These are phyloP conservation scores for Cutaneotrichosporon cavernicola DNA, from an alignment of 1,284 basidiomycete species.

Conservation along the genomic window DNA sequence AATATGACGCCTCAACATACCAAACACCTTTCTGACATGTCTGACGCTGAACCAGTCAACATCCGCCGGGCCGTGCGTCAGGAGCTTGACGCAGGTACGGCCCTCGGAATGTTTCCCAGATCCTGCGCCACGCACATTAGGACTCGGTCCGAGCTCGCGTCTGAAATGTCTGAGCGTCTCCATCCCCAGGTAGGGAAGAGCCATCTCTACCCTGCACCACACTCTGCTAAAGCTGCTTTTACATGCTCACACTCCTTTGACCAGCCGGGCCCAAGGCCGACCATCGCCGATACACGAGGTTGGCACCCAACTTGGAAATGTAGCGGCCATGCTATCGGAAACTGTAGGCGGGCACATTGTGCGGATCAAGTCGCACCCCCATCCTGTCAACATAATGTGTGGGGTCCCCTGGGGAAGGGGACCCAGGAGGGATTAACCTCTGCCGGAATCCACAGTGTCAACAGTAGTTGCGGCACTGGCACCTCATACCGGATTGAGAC, in stretches of 20 bases:
- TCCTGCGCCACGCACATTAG: neutral
- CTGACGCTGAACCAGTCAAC: neutral
- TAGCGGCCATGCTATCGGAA: neutral
- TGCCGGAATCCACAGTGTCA: neutral
- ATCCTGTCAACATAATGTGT: neutral
- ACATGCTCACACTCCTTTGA: neutral
- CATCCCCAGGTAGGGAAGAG: neutral
- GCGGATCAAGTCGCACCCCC: neutral
- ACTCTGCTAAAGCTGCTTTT: neutral
- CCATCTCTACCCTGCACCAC: neutral
- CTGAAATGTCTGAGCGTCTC: neutral
- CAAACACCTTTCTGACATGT: neutral
- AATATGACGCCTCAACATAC: slow-evolving; percentile 3
- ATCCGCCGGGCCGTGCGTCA: neutral
- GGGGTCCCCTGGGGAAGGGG: neutral
- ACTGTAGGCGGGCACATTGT: neutral
- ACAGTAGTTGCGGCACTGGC: neutral
- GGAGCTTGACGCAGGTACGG: neutral
- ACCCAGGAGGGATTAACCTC: neutral
- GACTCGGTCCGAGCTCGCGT: neutral
- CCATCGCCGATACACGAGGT: neutral
- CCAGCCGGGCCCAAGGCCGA: neutral
- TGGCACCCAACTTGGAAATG: neutral
- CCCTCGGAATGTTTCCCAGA: neutral
- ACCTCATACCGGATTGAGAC: neutral